Percentiles rank a stretch among this genome's conserved stretches.
Conservation (phyloP, 768 basidiomycete genomes). For the Psilocybe tampanensis region DNA sequence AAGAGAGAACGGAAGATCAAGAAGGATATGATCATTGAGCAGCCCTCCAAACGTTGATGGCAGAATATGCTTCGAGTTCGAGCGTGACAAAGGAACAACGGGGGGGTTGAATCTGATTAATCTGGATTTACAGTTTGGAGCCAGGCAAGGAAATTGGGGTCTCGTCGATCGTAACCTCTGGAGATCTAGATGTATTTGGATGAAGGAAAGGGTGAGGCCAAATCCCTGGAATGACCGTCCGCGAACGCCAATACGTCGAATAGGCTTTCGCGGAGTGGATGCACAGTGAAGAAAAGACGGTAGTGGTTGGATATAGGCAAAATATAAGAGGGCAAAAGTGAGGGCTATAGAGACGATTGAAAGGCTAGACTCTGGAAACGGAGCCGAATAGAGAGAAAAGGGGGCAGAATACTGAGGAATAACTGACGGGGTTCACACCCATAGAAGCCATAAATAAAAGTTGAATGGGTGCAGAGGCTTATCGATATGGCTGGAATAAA, state of each 20-base stretch:
- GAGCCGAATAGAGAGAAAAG: constrained; percentile 12
- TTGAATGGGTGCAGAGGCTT: background rate
- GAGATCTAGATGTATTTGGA: background rate
- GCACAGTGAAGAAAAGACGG: background rate
- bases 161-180: constrained; percentile 1
- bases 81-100: background rate
- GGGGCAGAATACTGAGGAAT: background rate
- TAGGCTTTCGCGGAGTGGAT: background rate
- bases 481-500: constrained; percentile 6
- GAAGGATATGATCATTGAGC: too few relatives aligned
- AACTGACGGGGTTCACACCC: background rate
- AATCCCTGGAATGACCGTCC: background rate
- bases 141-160: background rate
- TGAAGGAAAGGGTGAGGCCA: background rate
- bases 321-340: background rate
- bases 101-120: background rate
- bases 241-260: background rate
- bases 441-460: background rate
- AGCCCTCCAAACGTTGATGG: too few relatives aligned
- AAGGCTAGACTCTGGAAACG: constrained; percentile 2
- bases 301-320: background rate
- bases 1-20: too few relatives aligned
- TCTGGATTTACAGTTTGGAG: background rate
- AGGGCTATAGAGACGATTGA: background rate
- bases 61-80: background rate